Conservation (phyloP, 495 filamentous ascomycete genomes). For the Trichoderma asperelloides region DNA sequence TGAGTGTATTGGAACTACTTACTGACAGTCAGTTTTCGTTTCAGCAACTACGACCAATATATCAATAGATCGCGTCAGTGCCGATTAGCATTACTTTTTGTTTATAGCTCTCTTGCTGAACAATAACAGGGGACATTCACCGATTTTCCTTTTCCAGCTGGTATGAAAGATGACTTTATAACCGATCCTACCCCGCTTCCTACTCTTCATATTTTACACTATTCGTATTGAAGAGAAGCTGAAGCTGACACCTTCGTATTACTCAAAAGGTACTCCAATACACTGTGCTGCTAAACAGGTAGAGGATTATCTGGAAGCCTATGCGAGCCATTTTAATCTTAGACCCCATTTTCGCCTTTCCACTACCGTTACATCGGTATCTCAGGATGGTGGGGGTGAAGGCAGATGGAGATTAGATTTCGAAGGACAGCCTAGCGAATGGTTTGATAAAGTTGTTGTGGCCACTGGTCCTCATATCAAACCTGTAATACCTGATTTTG, state of each 20-base stretch:
- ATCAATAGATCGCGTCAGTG: slow-evolving; percentile 2
- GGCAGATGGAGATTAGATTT: slow-evolving; percentile 19
- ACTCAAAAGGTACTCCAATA: slow-evolving; percentile 12
- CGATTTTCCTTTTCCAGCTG: slow-evolving; percentile 25
- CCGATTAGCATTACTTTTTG: not conserved
- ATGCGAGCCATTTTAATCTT: slow-evolving; percentile 23
- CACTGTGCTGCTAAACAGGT: slow-evolving; percentile 11
- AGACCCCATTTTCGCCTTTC: slow-evolving; percentile 21
- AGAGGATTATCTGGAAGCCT: slow-evolving; percentile 20
- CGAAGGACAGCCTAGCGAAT: not conserved
- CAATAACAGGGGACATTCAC: slow-evolving; percentile 10
- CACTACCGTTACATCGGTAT: slow-evolving; percentile 14
- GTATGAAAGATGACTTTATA: slow-evolving; percentile 10
- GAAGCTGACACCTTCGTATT: slow-evolving; percentile 12
- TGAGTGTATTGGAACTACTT: not conserved
- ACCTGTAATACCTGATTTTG: slow-evolving; percentile 15
- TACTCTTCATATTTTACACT: not conserved
- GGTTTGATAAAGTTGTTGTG: slow-evolving; percentile 22
- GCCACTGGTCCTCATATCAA: slow-evolving; percentile 18
- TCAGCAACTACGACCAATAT: slow-evolving; percentile 2
- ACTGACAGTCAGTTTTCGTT: not conserved
- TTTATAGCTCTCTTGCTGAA: not conserved
- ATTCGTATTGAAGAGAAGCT: not conserved
- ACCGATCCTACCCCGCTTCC: not conserved
- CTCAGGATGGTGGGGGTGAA: slow-evolving; percentile 13